phyloP scores from a whole-genome alignment of 768 basidiomycete genomes.

The Hydnomerulius pinastri region DNA sequence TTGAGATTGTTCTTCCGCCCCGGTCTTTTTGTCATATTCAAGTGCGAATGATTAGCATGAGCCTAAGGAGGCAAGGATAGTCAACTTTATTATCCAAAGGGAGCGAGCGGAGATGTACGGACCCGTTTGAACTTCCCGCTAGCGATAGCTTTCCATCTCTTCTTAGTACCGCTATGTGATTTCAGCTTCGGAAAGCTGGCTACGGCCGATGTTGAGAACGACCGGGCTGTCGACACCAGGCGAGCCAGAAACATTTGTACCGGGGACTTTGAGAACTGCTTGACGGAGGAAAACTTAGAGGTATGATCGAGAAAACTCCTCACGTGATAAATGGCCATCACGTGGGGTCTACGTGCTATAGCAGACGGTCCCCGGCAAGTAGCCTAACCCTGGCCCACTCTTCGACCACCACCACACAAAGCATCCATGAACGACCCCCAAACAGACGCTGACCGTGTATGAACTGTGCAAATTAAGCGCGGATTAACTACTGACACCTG shows the following conservation, averaged over 20 bases:
- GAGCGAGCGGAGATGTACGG: conserved; percentile 23
- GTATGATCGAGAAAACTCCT: not conserved
- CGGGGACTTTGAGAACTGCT: not conserved
- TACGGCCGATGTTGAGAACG: conserved; percentile 62
- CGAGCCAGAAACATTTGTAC: conserved; percentile 31
- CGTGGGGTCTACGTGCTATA: not conserved
- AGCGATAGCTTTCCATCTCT: conserved; percentile 74
- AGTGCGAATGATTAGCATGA: conserved; percentile 70
- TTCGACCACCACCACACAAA: conserved; percentile 6
- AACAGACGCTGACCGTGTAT: conserved; percentile 81
- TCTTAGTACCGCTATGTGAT: conserved; percentile 79
- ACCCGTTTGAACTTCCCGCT: conserved; percentile 78
- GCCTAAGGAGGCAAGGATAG: conserved; percentile 42
- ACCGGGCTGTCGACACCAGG: conserved; percentile 32
- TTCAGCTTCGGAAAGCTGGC: conserved; percentile 74
- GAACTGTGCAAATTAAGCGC: conserved; percentile 5
- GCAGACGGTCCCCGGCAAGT: conserved; percentile 11
- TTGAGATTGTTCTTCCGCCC: conserved; percentile 66
- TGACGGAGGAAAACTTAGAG: not conserved
- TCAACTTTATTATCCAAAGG: not conserved
- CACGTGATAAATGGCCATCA: not conserved
- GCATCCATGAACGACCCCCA: conserved; percentile 51
- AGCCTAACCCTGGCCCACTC: not conserved
- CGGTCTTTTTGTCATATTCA: conserved; percentile 68
- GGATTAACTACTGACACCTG: not conserved